A percentile compares a stretch with the other conserved stretches of the same genome.
Conservation (phyloP, 2,329 filamentous ascomycete species). For the Colletotrichum plurivorum region DNA sequence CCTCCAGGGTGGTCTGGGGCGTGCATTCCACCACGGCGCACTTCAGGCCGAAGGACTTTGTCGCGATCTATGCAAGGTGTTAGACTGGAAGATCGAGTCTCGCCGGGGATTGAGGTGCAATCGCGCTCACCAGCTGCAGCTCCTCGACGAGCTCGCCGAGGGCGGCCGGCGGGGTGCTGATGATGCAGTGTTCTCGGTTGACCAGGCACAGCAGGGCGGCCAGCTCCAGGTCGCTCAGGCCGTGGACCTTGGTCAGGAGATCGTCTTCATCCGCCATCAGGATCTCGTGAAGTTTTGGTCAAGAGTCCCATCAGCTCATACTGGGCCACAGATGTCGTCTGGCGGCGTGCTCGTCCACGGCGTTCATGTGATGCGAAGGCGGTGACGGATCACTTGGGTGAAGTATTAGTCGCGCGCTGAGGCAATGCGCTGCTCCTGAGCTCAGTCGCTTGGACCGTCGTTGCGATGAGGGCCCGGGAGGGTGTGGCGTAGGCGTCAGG, state of each 20-base stretch:
- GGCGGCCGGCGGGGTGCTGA: conserved; percentile 76
- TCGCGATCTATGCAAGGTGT: conserved; percentile 67
- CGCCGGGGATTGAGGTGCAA: background rate
- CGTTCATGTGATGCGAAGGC: conserved; percentile 13
- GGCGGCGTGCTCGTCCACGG: conserved; percentile 20
- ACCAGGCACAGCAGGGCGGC: conserved; percentile 87
- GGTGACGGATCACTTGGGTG: conserved; percentile 17
- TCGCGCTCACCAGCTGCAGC: conserved; percentile 72
- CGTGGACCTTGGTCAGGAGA: conserved; percentile 79
- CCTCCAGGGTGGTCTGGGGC: conserved; percentile 81
- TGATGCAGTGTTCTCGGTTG: conserved; percentile 88
- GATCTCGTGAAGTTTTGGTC: conserved; percentile 34
- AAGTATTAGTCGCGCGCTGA: conserved; percentile 5
- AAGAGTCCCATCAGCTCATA: conserved; percentile 35
- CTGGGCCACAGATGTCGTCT: conserved; percentile 28
- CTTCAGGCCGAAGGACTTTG: conserved; percentile 79
- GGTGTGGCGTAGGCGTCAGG: conserved; percentile 30
- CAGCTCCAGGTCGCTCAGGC: conserved; percentile 88
- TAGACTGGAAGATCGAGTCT: background rate
- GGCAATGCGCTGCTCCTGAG: conserved; percentile 1
- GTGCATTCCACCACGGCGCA: conserved; percentile 81
- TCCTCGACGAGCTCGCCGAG: conserved; percentile 81
- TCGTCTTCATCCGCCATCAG: conserved; percentile 71
- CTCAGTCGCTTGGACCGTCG: conserved; percentile 22
- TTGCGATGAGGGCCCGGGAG: conserved; percentile 11